Conservation (phyloP, 2,329 filamentous ascomycete genomes). For the Coniella vitis region DNA sequence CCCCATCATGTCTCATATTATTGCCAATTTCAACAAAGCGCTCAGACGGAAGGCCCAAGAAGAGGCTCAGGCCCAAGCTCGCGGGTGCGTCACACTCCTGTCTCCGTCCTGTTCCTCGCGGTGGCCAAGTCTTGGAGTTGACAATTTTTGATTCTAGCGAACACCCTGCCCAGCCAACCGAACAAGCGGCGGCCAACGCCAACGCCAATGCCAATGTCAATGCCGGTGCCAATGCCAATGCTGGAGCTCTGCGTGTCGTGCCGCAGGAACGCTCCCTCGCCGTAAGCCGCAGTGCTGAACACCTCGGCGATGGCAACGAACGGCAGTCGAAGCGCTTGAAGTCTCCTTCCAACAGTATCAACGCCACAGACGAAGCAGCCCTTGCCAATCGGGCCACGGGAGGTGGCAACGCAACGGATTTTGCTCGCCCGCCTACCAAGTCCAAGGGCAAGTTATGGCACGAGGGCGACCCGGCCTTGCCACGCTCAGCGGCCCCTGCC, state of each 20-base stretch:
- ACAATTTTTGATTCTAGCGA: too few species aligned
- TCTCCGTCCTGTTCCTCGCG: too few species aligned
- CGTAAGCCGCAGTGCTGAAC: background rate
- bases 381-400: background rate
- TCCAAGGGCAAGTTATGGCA: constrained; percentile 8
- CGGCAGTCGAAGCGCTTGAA: constrained; percentile 7
- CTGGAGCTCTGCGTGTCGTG: background rate
- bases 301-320: background rate
- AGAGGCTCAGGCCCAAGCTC: too few species aligned
- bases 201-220: background rate
- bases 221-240: background rate
- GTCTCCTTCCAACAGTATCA: background rate
- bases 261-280: background rate
- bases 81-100: too few species aligned
- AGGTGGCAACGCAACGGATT: constrained; percentile 3
- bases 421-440: background rate
- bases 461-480: constrained; percentile 4
- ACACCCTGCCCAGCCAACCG: too few species aligned
- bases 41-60: too few species aligned
- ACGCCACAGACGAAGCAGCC: background rate
- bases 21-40: too few species aligned
- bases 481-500: background rate
- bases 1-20: too few species aligned
- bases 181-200: background rate
- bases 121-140: too few species aligned